Base-by-base conservation (phyloP, 352 stramenopile species). In the Phytophthora rubi region DNA sequence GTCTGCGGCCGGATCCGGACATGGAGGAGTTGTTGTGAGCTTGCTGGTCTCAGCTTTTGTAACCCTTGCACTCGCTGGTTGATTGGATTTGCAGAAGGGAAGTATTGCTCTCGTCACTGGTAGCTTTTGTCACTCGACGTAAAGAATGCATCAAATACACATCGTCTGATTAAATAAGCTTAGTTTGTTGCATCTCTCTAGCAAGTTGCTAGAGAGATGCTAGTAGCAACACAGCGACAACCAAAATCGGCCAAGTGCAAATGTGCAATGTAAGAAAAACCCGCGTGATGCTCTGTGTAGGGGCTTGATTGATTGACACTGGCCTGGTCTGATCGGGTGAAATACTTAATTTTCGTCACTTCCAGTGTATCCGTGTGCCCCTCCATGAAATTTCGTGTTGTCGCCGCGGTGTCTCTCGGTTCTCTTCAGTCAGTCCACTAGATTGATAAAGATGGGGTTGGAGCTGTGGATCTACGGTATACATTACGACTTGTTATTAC, bases 321-420 rank as follows among this genome's bases (percentile, higher is more conserved):
- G 55, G 62, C 2, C 53, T 4, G 59, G 53, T 68, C 61, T 62
- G 61, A 59, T 26, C 32, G 42, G n/a, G 57, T 62, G 57, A 23
- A 58, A 71, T 66, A 53, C 39, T 61, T 53, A 12, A 18, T 16
- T 12, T 63, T 72, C 65, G 52, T 21, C 18, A 39, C 52, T 59
- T 62, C 42, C 58, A 72, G 49, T 21, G 12, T 44, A 65, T 32
- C 62, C 54, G 47, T 63, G 23, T 61, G 35, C 33, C 4, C 16
- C 35, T 55, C 48, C n/a, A 60, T 15, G 30, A 37, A 3, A 51
- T 23, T 12, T 10, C 39, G 51, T 53, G 37, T 23, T 7, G 15
- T 21, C 21, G 2, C 18, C n/a, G 15, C 16, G 4, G 45, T 48
- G 32, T 4, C 9, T 26, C 1, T 1, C 23, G 23, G 23, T 26